A percentile compares a stretch with the other conserved stretches of the same genome.
These are phyloP conservation scores for Colletotrichum cuscutae DNA, from an alignment of 2,329 filamentous ascomycete species.

Conservation along the genomic window DNA sequence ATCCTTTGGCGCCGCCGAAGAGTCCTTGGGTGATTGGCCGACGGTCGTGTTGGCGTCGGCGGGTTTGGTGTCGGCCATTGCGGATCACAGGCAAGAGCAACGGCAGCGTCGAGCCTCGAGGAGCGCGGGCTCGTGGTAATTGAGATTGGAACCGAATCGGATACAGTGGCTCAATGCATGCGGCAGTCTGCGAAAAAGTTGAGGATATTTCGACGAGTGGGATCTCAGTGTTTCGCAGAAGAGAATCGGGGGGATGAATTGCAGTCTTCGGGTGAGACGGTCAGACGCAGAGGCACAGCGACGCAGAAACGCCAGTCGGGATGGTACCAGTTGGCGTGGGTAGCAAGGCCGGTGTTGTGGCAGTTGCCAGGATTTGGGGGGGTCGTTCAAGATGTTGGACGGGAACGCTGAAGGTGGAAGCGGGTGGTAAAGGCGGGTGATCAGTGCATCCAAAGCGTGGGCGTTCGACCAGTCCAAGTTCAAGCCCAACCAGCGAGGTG, in stretches of 20 bases:
- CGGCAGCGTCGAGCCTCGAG: constrained; percentile 20
- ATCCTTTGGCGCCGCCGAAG: constrained; percentile 48
- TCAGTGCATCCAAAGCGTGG: constrained; percentile 17
- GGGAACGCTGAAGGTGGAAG: neutral
- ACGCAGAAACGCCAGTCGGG: constrained; percentile 22
- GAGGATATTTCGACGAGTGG: neutral
- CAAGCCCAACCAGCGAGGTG: neutral
- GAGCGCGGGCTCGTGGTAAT: constrained; percentile 38
- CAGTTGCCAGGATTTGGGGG: constrained; percentile 32
- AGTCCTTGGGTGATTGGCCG: constrained; percentile 39
- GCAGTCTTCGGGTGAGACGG: constrained; percentile 27
- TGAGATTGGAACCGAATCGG: constrained; percentile 23
- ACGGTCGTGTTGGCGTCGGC: constrained; percentile 46
- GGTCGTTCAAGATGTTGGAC: constrained; percentile 2
- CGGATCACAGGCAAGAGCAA: constrained; percentile 39
- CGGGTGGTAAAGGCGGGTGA: constrained; percentile 18
- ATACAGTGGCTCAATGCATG: constrained; percentile 29
- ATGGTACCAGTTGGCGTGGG: constrained; percentile 32
- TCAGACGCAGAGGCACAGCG: constrained; percentile 9
- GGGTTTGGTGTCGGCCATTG: constrained; percentile 36
- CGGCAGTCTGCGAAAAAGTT: constrained; percentile 6
- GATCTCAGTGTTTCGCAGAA: neutral
- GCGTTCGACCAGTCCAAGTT: neutral
- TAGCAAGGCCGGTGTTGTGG: constrained; percentile 17
- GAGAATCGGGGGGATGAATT: constrained; percentile 4